Evolutionary conservation across 305 asterid species (phyloP).

Genomic region (Fraxinus ornus): DNA sequence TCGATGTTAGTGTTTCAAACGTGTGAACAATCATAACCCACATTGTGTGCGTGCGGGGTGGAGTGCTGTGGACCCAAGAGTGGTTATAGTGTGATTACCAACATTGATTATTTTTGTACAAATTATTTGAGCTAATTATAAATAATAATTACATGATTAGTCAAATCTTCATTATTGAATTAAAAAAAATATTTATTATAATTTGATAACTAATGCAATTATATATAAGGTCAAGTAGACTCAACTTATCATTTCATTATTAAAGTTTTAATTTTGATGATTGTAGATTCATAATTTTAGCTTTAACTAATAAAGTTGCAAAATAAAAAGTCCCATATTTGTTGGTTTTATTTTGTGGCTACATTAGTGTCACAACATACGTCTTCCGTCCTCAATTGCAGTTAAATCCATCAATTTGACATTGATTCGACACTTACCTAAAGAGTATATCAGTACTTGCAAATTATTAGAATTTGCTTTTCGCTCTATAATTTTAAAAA

Average conservation of each 20-base stretch:
- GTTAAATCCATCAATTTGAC: background rate
- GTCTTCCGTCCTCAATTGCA: background rate
- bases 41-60: slow-evolving; percentile 42
- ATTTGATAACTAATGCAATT: background rate
- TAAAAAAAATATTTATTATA: background rate
- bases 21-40: slow-evolving; percentile 47
- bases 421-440: background rate
- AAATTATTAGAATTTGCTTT: no score
- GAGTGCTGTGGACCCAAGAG: slow-evolving; percentile 23
- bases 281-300: background rate
- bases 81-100: slow-evolving; percentile 36
- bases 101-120: background rate
- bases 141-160: background rate
- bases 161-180: background rate
- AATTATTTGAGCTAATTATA: background rate
- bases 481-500: background rate
- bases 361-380: background rate
- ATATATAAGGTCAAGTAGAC: background rate
- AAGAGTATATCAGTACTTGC: background rate
- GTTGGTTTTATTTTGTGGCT: background rate
- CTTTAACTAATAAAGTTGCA: background rate
- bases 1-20: slow-evolving; percentile 40
- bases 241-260: background rate
- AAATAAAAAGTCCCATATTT: background rate
- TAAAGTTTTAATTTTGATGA: background rate